These are phyloP conservation scores for Pichia paraexigua DNA, from an alignment of 805 yeast genomes.

Conservation along the genomic window DNA sequence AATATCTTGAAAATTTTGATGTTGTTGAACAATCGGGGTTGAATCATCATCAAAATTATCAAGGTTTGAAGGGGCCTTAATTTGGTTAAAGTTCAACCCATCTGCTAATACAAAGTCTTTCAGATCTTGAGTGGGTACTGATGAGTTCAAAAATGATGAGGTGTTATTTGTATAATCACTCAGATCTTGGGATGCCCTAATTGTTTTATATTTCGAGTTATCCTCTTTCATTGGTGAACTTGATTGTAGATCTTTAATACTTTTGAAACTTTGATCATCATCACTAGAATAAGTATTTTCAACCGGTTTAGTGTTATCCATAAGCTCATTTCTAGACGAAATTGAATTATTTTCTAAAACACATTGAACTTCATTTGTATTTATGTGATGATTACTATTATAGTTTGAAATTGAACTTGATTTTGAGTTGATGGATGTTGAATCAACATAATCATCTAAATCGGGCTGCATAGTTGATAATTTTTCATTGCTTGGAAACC, in stretches of 20 bases:
- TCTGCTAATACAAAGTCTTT: not conserved
- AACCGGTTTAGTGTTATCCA: not conserved
- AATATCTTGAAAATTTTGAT: constrained; percentile 9
- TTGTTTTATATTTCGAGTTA: not conserved
- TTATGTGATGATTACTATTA: not conserved
- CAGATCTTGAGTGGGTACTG: constrained; percentile 6
- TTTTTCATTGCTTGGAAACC: constrained; percentile 12
- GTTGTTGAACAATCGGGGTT: constrained; percentile 9
- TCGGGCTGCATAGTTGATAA: not conserved
- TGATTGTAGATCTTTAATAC: not conserved
- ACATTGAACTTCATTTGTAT: not conserved
- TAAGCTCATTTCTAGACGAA: not conserved
- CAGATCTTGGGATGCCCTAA: not conserved
- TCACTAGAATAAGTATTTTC: not conserved
- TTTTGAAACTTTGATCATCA: not conserved
- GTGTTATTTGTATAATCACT: constrained; percentile 2
- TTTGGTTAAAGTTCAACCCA: not conserved
- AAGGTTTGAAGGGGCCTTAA: not conserved
- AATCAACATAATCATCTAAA: constrained; percentile 2
- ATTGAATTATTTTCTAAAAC: constrained; percentile 1
- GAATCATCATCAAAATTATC: not conserved
- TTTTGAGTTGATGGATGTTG: not conserved
- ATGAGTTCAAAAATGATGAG: constrained; percentile 3
- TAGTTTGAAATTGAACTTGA: constrained; percentile 1
- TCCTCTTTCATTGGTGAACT: not conserved